Base-by-base conservation (phyloP, 1,139 yeast species). In the Yamadazyma buinensis region DNA sequence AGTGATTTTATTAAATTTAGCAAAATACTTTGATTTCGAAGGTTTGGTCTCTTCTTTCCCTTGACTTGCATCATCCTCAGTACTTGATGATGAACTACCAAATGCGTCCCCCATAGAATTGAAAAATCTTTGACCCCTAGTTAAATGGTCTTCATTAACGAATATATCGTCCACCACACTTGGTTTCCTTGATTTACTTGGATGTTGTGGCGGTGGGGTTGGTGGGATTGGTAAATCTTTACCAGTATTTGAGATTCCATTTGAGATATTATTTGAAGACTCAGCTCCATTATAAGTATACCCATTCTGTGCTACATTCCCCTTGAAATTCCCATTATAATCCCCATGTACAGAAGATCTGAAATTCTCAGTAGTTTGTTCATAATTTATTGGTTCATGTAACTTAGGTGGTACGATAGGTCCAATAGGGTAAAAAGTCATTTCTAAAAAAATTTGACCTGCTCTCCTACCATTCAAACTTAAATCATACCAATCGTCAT, bases 391-490 rank as follows among this genome's bases (percentile, higher is more conserved):
- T 19, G 27, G 30, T 13, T 43, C 48, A 23, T 49, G 46, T 8
- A 65, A 37, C 39, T 69, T 69, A 2, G 75, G 72, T 2, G 76
- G 78, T 25, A 65, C 45, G 7, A 68, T 49, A 0, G 77, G 80
- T 2, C 75, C 70, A 13, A 71, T 59, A 0, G 96, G 94, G 52
- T 86, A 87, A 52, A 86, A 92, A 0, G 97, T 87, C 84, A 92
- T 82, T 52, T 92, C 97, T 36, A 94, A 61, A 56, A 82, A 90
- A 1, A 92, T 77, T 59, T 78, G 85, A 1, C 98, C 98, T 1
- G 97, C 96, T 36, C 84, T 77, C 48, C 79, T 75, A n/a, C 79
- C 82, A 37, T 77, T 77, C 51, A 77, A 76, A 25, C 67, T 64
- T 41, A 92, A 64, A 30, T 78, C 80, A 52, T 83, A 85, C 97